Evolutionary conservation across 331 rosid genomes (phyloP).

Genomic region (Rosa hybrid): DNA sequence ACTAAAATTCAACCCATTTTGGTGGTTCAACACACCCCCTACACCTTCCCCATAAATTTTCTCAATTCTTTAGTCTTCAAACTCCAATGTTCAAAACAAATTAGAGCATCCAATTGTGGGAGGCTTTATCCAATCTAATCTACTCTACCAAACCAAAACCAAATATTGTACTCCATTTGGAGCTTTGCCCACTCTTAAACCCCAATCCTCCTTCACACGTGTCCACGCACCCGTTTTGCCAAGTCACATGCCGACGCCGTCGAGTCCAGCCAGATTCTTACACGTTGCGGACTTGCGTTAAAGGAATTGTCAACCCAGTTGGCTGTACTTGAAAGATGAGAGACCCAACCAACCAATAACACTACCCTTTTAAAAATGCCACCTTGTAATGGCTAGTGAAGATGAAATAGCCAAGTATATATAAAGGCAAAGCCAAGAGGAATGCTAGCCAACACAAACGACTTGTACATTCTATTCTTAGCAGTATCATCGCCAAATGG

Average conservation of each 20-base stretch:
- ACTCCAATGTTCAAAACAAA: conserved; percentile 31
- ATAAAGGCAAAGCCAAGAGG: conserved; percentile 31
- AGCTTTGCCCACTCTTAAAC: conserved; percentile 8
- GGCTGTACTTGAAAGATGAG: conserved; percentile 20
- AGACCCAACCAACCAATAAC: conserved; percentile 50
- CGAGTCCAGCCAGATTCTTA: conserved; percentile 35
- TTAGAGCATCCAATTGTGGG: conserved; percentile 34
- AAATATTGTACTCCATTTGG: conserved; percentile 19
- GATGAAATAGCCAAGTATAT: conserved; percentile 6
- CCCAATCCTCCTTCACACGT: conserved; percentile 22
- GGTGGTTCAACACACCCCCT: conserved; percentile 80
- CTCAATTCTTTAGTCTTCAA: conserved; percentile 12
- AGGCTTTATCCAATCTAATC: conserved; percentile 31
- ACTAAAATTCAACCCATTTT: conserved; percentile 50
- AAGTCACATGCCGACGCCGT: conserved; percentile 20
- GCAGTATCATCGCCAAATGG: conserved; percentile 42
- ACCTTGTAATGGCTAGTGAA: neutral
- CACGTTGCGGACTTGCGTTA: conserved; percentile 44
- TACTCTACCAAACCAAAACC: conserved; percentile 45
- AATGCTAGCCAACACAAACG: conserved; percentile 23
- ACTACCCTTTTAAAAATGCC: conserved; percentile 23
- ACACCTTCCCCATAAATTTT: conserved; percentile 21
- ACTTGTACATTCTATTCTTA: conserved; percentile 14
- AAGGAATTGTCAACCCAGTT: conserved; percentile 50
- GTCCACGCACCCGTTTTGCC: conserved; percentile 37